These are phyloP conservation scores for Pholiota adiposa DNA, from an alignment of 1,284 basidiomycete species.

Conservation along the genomic window DNA sequence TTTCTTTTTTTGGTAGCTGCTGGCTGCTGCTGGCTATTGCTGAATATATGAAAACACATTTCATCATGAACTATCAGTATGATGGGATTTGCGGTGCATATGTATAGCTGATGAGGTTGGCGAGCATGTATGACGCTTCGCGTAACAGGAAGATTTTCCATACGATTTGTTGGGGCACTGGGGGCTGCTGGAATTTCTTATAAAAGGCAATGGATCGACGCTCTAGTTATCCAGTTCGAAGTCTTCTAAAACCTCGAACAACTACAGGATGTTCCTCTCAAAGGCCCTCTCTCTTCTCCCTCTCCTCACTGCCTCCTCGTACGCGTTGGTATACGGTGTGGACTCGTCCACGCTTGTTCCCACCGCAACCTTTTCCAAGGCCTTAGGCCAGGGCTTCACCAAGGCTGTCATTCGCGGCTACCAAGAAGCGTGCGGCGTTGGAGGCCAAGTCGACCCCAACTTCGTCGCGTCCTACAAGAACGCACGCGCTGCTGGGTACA, in stretches of 20 bases:
- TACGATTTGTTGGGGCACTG: too few relatives aligned
- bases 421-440: constrained; percentile 26
- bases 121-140: background rate
- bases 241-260: background rate
- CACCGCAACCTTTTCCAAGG: constrained; percentile 23
- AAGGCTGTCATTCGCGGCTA: constrained; percentile 30
- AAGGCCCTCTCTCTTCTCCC: constrained; percentile 19
- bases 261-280: background rate
- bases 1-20: background rate
- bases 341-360: constrained; percentile 27
- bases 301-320: constrained; percentile 14
- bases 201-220: too few relatives aligned
- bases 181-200: too few relatives aligned
- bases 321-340: constrained; percentile 24
- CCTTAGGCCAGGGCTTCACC: constrained; percentile 28
- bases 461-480: constrained; percentile 29
- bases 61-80: background rate
- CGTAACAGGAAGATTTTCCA: background rate
- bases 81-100: background rate
- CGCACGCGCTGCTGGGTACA: constrained; percentile 25
- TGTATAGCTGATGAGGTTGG: background rate
- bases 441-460: constrained; percentile 30
- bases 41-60: background rate
- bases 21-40: too few relatives aligned
- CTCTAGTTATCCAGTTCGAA: too few relatives aligned